A percentile compares a stretch with the other conserved stretches of the same genome.
phyloP scores from a whole-genome alignment of 2,329 filamentous ascomycete genomes.

The Cercospora citrullina region DNA sequence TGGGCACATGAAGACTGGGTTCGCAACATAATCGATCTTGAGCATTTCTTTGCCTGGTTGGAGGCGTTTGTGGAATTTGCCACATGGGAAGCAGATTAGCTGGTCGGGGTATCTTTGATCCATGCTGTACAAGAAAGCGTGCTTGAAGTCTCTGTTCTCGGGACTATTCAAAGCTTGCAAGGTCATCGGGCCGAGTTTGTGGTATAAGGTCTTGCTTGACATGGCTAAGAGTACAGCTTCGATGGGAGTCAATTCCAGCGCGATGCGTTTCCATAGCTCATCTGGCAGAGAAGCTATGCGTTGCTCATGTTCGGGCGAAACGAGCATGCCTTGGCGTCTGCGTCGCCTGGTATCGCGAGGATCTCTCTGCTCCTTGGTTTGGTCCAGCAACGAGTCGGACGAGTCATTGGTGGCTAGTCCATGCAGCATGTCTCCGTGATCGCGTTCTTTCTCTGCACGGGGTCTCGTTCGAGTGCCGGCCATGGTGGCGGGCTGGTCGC shows the following conservation, averaged over 20 bases:
- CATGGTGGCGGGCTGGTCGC: constrained; percentile 27
- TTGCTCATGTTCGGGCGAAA: constrained; percentile 39
- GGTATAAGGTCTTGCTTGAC: constrained; percentile 50
- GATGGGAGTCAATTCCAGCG: constrained; percentile 45
- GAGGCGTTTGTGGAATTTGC: constrained; percentile 56
- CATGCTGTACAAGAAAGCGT: constrained; percentile 54
- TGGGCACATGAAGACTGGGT: constrained; percentile 59
- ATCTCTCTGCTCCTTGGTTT: constrained; percentile 8
- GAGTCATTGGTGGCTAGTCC: constrained; percentile 40
- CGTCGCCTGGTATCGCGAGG: constrained; percentile 11
- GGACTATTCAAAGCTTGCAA: constrained; percentile 45
- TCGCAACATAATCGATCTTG: constrained; percentile 55
- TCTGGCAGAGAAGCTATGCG: constrained; percentile 49
- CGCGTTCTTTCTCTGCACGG: constrained; percentile 25
- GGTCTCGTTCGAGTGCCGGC: constrained; percentile 14
- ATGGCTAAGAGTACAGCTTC: constrained; percentile 54
- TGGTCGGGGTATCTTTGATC: constrained; percentile 56
- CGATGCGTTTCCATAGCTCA: constrained; percentile 50
- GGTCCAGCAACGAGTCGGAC: constrained; percentile 39
- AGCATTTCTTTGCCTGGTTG: constrained; percentile 56
- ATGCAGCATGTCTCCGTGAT: constrained; percentile 44
- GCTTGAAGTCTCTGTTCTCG: constrained; percentile 48
- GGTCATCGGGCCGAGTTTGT: constrained; percentile 45
- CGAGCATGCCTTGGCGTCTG: constrained; percentile 16
- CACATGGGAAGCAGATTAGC: constrained; percentile 61